Evolutionary conservation across 345 rosid genomes (phyloP).

Genomic region (Ceriops zippeliana): DNA sequence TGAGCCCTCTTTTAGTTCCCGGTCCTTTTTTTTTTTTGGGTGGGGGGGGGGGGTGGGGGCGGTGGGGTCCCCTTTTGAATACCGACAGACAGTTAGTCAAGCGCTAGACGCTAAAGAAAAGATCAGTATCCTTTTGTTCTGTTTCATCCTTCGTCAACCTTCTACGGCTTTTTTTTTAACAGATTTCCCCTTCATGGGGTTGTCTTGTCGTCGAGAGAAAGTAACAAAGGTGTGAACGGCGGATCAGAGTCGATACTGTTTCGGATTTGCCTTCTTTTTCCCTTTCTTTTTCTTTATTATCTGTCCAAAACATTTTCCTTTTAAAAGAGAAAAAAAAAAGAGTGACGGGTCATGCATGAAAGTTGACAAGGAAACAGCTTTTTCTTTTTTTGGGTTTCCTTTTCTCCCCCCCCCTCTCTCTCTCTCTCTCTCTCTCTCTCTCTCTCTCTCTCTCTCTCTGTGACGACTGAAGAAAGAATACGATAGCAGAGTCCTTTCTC

Average conservation of each 20-base stretch:
- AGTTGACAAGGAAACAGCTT: conserved; percentile 26
- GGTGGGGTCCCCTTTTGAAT: conserved; percentile 18
- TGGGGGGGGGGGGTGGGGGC: background rate
- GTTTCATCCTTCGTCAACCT: conserved; percentile 6
- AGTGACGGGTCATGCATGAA: conserved; percentile 24
- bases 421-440: too few species aligned
- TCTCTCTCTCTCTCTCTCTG: too few species aligned
- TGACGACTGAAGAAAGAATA: too few species aligned
- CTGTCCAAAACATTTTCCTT: conserved; percentile 9
- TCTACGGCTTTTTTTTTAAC: background rate
- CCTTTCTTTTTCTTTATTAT: background rate
- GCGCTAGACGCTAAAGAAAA: conserved; percentile 11
- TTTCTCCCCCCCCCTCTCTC: background rate
- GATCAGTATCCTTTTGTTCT: conserved; percentile 15
- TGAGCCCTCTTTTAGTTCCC: background rate
- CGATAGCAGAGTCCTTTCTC: too few species aligned
- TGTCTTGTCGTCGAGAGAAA: background rate
- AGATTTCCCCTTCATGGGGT: conserved; percentile 4
- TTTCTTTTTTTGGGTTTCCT: background rate
- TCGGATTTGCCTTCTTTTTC: background rate
- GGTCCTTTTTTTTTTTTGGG: background rate
- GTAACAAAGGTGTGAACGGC: conserved; percentile 5
- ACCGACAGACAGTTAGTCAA: conserved; percentile 45
- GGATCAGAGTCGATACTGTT: background rate
- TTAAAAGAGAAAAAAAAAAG: conserved; percentile 7